Base-by-base conservation (phyloP, 768 basidiomycete species). In the Epithele typhae region DNA sequence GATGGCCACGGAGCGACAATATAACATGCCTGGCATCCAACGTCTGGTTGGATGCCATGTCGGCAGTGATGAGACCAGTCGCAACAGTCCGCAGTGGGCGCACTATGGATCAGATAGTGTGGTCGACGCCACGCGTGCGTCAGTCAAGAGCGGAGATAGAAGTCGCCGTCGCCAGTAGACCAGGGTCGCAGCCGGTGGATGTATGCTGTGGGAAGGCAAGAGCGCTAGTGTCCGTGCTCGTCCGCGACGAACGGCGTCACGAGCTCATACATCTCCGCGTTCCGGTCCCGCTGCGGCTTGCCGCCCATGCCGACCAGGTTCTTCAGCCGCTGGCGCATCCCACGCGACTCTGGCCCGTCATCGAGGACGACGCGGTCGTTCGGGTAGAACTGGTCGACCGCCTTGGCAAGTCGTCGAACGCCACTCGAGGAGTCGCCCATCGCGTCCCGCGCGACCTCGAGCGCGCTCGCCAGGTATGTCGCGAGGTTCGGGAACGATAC, bases 221-320 rank as follows among this genome's bases (percentile, higher is more conserved):
- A n/a, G 38, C 14, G 37, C 41, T 30, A 54, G 64, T 59, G 82
- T 46, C 84, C 82, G 78, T 78, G 86, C 53, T 87, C 84, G 47
- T 87, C 83, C 15, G 83, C 67, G 15, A 87, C 77, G 64, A 91
- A 91, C 1, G 88, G 88, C 14, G 88, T 91, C 45, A 91, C 86
- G 10, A 89, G 73, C 34, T 88, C 84, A 51, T 84, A 91, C 8
- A 81, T 84, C 48, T 90, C 87, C 54, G 87, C 85, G 58, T 91
- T 91, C 36, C 75, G 73, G 39, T 76, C 72, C 4, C 76, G 69
- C 25, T 65, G 71, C 56, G 70, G 74, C 57, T 66, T 76, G 61
- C 68, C 43, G 64, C 68, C 50, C 69, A 73, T 55, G 66, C 80
- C 58, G 19, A 86, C 81, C 14, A 87, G 74, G 34, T 79, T 76